Conservation (phyloP, 768 basidiomycete species). For the Baorangia bicolor region DNA sequence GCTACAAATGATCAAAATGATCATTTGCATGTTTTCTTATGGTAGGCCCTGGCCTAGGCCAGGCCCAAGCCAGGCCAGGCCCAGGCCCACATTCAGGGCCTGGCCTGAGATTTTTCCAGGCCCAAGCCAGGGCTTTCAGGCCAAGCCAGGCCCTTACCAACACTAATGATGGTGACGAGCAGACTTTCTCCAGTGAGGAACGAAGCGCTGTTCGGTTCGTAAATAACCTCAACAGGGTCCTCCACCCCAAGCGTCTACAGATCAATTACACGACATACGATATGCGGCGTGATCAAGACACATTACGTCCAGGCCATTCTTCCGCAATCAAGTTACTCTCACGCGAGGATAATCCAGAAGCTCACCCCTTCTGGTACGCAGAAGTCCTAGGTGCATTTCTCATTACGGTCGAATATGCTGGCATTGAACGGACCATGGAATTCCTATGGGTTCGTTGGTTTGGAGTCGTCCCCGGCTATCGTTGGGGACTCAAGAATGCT, state of each 20-base stretch:
- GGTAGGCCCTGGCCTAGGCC: too few species aligned
- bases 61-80: too few species aligned
- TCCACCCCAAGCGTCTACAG: not conserved
- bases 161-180: not conserved
- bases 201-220: not conserved
- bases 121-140: too few species aligned
- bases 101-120: too few species aligned
- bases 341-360: slow-evolving; percentile 6
- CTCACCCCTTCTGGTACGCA: slow-evolving; percentile 26
- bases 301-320: slow-evolving; percentile 18
- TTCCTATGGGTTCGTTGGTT: slow-evolving; percentile 30
- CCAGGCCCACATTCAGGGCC: too few species aligned
- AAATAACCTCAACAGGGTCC: not conserved
- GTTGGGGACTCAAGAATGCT: slow-evolving; percentile 7
- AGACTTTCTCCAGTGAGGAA: not conserved
- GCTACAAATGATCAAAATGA: too few species aligned
- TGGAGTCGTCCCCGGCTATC: slow-evolving; percentile 5
- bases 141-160: too few species aligned
- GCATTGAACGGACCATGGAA: too few species aligned
- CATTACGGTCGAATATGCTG: not conserved
- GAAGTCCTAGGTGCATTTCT: slow-evolving; percentile 23
- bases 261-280: too few species aligned
- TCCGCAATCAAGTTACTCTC: slow-evolving; percentile 15
- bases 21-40: too few species aligned
- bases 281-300: slow-evolving; percentile 11